These are phyloP conservation scores for Eremomyces bilateralis DNA, from an alignment of 495 filamentous ascomycete genomes.

Conservation along the genomic window DNA sequence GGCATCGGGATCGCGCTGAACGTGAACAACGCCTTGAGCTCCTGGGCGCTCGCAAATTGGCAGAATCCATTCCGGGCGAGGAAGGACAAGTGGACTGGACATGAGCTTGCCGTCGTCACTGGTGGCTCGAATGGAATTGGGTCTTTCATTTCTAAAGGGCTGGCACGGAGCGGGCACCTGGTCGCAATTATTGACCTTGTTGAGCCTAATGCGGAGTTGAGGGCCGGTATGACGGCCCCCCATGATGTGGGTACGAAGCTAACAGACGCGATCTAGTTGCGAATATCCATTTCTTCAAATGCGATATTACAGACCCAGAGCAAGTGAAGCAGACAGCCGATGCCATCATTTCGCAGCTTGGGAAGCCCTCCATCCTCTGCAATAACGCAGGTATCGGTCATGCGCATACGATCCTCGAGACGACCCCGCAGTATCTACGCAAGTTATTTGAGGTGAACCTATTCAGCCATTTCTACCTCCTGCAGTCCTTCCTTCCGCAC, in stretches of 20 bases:
- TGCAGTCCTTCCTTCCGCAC: conserved; percentile 1
- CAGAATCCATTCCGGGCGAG: conserved; percentile 12
- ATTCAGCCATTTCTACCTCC: not conserved
- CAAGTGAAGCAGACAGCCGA: not conserved
- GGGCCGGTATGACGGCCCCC: conserved; percentile 7
- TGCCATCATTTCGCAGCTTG: not conserved
- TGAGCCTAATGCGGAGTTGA: conserved; percentile 8
- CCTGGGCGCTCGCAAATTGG: conserved; percentile 29
- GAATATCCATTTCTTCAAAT: not conserved
- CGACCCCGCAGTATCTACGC: not conserved
- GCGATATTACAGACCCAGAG: not conserved
- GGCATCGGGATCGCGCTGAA: conserved; percentile 21
- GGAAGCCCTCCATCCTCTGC: not conserved
- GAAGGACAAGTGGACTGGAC: conserved; percentile 20
- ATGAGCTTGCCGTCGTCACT: conserved; percentile 34
- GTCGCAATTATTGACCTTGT: conserved; percentile 22
- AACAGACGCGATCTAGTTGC: not conserved
- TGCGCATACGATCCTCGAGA: not conserved
- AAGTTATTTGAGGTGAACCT: not conserved
- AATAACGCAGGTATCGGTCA: not conserved
- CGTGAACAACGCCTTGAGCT: conserved; percentile 21
- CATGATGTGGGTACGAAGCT: conserved; percentile 1
- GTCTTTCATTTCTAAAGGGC: conserved; percentile 24
- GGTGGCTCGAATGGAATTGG: conserved; percentile 38
- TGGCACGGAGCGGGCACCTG: conserved; percentile 25